Percentiles rank a stretch among this genome's conserved stretches.
phyloP scores from a whole-genome alignment of 192 early-diverging fungal species.

The Kickxella alabastrina region DNA sequence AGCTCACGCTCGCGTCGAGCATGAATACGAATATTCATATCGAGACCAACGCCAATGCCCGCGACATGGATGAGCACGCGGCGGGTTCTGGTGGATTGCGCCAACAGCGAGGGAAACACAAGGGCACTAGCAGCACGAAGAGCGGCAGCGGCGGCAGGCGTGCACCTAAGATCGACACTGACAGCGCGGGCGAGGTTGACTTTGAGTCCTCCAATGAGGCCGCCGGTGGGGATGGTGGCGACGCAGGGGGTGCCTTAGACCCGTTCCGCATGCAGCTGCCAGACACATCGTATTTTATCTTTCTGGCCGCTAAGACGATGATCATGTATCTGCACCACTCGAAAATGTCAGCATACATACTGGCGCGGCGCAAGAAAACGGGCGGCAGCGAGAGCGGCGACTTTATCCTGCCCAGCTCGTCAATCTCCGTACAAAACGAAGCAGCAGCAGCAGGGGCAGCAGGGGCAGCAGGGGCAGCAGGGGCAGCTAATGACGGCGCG shows the following conservation, averaged over 20 bases:
- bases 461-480: slow-evolving; percentile 8
- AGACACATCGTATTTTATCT: slow-evolving; percentile 44
- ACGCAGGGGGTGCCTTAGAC: slow-evolving; percentile 10
- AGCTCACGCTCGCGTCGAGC: slow-evolving; percentile 47
- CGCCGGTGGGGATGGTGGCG: slow-evolving; percentile 3
- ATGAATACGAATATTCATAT: slow-evolving; percentile 54
- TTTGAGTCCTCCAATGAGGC: slow-evolving; percentile 25
- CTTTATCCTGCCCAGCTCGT: slow-evolving; percentile 30
- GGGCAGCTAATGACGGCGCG: slow-evolving; percentile 9
- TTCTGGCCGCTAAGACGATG: slow-evolving; percentile 50
- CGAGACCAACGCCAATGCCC: slow-evolving; percentile 49
- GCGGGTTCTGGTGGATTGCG: not conserved
- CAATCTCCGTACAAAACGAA: slow-evolving; percentile 20
- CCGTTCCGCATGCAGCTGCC: slow-evolving; percentile 48
- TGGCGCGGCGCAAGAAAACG: slow-evolving; percentile 36
- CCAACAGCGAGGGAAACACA: not conserved
- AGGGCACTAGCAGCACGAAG: not conserved
- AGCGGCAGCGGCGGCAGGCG: slow-evolving; percentile 10
- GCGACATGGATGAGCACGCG: slow-evolving; percentile 7
- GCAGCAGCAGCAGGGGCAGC: not conserved
- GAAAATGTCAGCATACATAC: slow-evolving; percentile 46
- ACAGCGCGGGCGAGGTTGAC: slow-evolving; percentile 25
- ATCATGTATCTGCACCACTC: slow-evolving; percentile 54
- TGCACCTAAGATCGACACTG: slow-evolving; percentile 11
- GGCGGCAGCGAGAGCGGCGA: slow-evolving; percentile 10